phyloP scores from a whole-genome alignment of 139 green algal genomes.

The Chlamydomonas asymmetrica region DNA sequence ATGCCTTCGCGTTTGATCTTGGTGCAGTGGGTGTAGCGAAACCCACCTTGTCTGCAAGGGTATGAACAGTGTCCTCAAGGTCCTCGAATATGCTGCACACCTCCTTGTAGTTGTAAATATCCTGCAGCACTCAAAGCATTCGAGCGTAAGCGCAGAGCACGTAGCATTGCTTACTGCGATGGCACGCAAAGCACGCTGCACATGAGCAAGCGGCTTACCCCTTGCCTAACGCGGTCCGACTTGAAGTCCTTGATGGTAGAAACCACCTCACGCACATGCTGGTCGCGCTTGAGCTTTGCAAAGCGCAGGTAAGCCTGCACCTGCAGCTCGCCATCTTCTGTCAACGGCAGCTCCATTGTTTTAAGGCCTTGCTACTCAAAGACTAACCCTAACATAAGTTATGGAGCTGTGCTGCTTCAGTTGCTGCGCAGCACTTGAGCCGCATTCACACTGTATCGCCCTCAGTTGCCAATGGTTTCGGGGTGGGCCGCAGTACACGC shows the following conservation, averaged over 20 bases:
- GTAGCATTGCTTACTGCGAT: too few species aligned
- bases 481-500: too few species aligned
- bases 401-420: too few species aligned
- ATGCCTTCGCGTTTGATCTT: too few species aligned
- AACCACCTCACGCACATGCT: conserved; percentile 47
- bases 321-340: conserved; percentile 32
- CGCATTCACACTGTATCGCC: too few species aligned
- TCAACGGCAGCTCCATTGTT: not conserved
- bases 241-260: conserved; percentile 43
- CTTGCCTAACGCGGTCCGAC: conserved; percentile 23
- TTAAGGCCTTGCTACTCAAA: not conserved
- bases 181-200: not conserved
- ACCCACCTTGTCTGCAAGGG: conserved; percentile 46
- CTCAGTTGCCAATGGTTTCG: too few species aligned
- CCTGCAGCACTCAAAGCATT: not conserved
- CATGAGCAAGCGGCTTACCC: conserved; percentile 11
- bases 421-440: too few species aligned
- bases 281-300: conserved; percentile 55
- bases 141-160: too few species aligned
- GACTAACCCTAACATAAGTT: too few species aligned
- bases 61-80: conserved; percentile 14
- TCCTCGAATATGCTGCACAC: conserved; percentile 25
- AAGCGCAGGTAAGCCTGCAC: conserved; percentile 57
- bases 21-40: too few species aligned
- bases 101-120: conserved; percentile 56